phyloP scores from a whole-genome alignment of 164 flowering plant species.

The Stephania cephalantha region DNA sequence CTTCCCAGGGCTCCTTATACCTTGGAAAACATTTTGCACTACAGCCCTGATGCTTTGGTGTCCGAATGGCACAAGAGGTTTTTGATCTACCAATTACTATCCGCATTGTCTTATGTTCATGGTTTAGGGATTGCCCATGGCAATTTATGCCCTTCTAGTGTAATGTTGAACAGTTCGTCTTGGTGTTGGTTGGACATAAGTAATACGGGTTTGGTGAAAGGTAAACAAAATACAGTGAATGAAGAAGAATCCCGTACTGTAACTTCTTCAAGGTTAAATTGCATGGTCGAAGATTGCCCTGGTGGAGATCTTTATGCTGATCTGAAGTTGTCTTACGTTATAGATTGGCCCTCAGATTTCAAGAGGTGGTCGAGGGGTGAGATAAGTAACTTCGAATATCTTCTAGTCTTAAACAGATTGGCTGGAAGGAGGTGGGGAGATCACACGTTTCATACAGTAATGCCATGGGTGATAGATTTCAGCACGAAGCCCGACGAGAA shows the following conservation, averaged over 20 bases:
- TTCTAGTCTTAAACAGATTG: slow-evolving; percentile 69
- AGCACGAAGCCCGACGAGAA: slow-evolving; percentile 66
- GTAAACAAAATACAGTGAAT: slow-evolving; percentile 11
- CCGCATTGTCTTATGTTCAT: slow-evolving; percentile 70
- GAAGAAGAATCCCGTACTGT: slow-evolving; percentile 11
- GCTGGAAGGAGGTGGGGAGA: slow-evolving; percentile 99
- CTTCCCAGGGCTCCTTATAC: slow-evolving; percentile 65
- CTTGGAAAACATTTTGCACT: slow-evolving; percentile 65
- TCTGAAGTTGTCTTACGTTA: slow-evolving; percentile 44
- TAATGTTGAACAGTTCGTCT: slow-evolving; percentile 53
- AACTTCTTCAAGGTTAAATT: slow-evolving; percentile 22
- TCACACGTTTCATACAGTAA: slow-evolving; percentile 76
- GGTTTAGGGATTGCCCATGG: slow-evolving; percentile 73
- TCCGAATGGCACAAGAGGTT: slow-evolving; percentile 74
- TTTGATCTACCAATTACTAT: slow-evolving; percentile 74
- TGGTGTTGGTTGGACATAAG: slow-evolving; percentile 67
- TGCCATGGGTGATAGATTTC: slow-evolving; percentile 99
- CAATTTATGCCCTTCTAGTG: slow-evolving; percentile 53
- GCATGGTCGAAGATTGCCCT: slow-evolving; percentile 43
- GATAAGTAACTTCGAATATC: slow-evolving; percentile 86
- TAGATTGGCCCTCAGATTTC: slow-evolving; percentile 68
- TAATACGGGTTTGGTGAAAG: slow-evolving; percentile 26
- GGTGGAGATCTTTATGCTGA: slow-evolving; percentile 56
- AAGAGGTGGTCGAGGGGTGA: slow-evolving; percentile 87
- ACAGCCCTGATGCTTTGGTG: slow-evolving; percentile 58